phyloP scores from a whole-genome alignment of 2,329 filamentous ascomycete genomes.

The Orbilia blumenaviensis region DNA sequence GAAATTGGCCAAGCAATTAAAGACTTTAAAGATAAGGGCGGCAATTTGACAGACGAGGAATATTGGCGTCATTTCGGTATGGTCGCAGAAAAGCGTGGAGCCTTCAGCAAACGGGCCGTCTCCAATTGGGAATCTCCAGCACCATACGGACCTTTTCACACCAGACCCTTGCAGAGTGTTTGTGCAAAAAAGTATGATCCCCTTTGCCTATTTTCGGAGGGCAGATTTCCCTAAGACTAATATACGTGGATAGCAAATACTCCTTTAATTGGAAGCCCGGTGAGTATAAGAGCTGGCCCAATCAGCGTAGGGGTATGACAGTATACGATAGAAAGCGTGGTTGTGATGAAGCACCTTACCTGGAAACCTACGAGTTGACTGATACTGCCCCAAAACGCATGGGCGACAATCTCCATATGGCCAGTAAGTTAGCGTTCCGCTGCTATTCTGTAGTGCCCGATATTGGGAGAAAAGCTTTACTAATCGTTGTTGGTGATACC shows the following conservation, averaged over 20 bases:
- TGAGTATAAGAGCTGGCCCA: constrained; percentile 1
- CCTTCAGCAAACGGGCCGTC: constrained; percentile 24
- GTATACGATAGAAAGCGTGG: constrained; percentile 20
- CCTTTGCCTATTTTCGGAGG: neutral
- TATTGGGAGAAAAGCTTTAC: neutral
- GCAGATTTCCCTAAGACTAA: constrained; percentile 7
- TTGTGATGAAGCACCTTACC: constrained; percentile 24
- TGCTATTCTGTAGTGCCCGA: neutral
- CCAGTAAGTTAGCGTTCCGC: constrained; percentile 15
- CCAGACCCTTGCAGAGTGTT: neutral
- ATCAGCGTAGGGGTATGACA: constrained; percentile 32
- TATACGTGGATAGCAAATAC: neutral
- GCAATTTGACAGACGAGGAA: constrained; percentile 34
- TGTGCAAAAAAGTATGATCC: neutral
- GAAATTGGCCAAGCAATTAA: constrained; percentile 38
- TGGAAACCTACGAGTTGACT: constrained; percentile 22
- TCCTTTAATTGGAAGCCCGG: constrained; percentile 10
- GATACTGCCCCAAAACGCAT: constrained; percentile 8
- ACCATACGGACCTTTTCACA: constrained; percentile 21
- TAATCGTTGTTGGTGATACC: constrained; percentile 2
- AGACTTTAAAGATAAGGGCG: constrained; percentile 23
- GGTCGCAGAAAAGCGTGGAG: constrained; percentile 20
- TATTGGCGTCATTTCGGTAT: constrained; percentile 39
- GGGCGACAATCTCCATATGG: constrained; percentile 4
- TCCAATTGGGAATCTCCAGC: constrained; percentile 13